Conservation (phyloP, 108 stramenopile genomes). For the Nitzschia putrida region DNA sequence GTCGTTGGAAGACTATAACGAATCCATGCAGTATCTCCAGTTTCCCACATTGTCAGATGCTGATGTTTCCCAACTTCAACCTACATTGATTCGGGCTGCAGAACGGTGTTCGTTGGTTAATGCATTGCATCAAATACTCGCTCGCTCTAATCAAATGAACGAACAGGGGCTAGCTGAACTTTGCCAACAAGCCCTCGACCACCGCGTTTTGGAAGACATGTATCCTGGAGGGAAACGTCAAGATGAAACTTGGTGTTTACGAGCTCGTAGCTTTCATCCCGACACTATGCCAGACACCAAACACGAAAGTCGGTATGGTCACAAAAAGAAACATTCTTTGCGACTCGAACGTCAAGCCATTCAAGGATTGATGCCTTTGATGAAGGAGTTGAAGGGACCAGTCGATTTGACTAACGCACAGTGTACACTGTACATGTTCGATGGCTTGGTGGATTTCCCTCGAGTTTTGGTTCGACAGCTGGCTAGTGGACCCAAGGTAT, state of each 20-base stretch:
- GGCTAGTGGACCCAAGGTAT: conserved; percentile 52
- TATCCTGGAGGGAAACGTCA: conserved; percentile 44
- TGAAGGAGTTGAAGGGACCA: conserved; percentile 58
- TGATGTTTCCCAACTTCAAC: conserved; percentile 10
- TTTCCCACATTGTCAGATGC: not conserved
- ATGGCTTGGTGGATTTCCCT: conserved; percentile 42
- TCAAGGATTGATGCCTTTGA: conserved; percentile 50
- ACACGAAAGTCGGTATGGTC: conserved; percentile 65
- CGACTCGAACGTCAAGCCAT: conserved; percentile 62
- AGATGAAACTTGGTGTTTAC: conserved; percentile 72
- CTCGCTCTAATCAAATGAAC: conserved; percentile 45
- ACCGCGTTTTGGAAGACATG: conserved; percentile 67
- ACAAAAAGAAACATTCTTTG: conserved; percentile 63
- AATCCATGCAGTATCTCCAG: conserved; percentile 77
- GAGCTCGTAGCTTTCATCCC: conserved; percentile 56
- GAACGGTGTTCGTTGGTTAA: conserved; percentile 75
- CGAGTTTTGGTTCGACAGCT: conserved; percentile 62
- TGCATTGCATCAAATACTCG: conserved; percentile 60
- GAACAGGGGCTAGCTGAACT: conserved; percentile 34
- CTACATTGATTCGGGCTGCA: conserved; percentile 32
- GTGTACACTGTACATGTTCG: conserved; percentile 74
- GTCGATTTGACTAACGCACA: conserved; percentile 73
- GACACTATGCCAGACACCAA: conserved; percentile 15
- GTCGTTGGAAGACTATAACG: conserved; percentile 41
- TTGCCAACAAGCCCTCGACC: conserved; percentile 36